These are phyloP conservation scores for Laburnicola sp. DNA, from an alignment of 2,329 filamentous ascomycete genomes.

Conservation along the genomic window DNA sequence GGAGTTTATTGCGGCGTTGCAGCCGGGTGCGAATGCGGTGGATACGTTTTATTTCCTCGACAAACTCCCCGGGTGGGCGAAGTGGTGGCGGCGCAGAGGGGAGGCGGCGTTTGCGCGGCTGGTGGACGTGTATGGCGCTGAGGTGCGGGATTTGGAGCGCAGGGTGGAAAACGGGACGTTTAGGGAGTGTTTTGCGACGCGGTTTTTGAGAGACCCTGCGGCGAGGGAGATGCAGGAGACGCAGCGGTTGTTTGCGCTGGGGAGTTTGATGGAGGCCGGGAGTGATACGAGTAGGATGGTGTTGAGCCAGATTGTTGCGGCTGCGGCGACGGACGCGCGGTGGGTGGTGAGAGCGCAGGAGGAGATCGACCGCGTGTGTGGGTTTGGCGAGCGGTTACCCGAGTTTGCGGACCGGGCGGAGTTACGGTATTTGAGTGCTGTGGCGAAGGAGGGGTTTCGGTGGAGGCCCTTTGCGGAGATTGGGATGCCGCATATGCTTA, in stretches of 20 bases:
- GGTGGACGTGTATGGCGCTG: constrained; percentile 27
- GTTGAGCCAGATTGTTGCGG: constrained; percentile 25
- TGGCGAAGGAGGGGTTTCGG: constrained; percentile 24
- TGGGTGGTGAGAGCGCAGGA: constrained; percentile 24
- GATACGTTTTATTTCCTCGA: constrained; percentile 40
- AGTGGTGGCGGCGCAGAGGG: constrained; percentile 37
- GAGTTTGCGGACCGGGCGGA: constrained; percentile 14
- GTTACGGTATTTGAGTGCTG: constrained; percentile 21
- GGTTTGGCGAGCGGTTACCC: constrained; percentile 19
- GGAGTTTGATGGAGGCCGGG: constrained; percentile 34
- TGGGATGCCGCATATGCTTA: constrained; percentile 20
- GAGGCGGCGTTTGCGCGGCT: constrained; percentile 23
- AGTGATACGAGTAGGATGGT: constrained; percentile 28
- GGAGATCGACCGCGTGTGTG: constrained; percentile 24
- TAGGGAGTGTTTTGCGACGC: constrained; percentile 50
- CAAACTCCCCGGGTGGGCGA: constrained; percentile 32
- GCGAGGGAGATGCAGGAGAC: constrained; percentile 16
- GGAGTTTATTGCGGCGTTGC: constrained; percentile 28
- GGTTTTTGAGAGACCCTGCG: constrained; percentile 46
- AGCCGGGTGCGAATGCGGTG: constrained; percentile 36
- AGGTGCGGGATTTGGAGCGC: constrained; percentile 21
- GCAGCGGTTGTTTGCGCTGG: constrained; percentile 45
- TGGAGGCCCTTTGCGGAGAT: constrained; percentile 29
- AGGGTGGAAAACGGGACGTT: constrained; percentile 37
- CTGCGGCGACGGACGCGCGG: constrained; percentile 19